Base-by-base conservation (phyloP, 768 basidiomycete species). In the Sporobolomyces phaffii region DNA sequence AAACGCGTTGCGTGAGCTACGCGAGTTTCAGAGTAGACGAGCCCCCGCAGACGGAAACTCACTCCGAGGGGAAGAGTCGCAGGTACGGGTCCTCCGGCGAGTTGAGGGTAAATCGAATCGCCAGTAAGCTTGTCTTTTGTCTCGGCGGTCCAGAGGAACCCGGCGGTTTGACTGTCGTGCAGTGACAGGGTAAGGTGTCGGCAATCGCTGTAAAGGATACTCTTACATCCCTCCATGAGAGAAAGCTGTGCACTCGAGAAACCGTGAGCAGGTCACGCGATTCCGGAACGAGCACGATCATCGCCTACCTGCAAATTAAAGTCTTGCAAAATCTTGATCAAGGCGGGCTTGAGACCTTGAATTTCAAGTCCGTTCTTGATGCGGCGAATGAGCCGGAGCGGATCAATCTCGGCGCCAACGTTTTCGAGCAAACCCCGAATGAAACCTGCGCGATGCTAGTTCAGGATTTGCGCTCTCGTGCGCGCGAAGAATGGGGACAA, bases 291-390 rank as follows among this genome's bases (percentile, higher is more conserved):
- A 28, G 28, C 15, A 24, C 14, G 28, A 18, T 3, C 5, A 7
- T 38, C 2, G 65, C 76, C 34, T 45, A 80, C 80, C 73, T 82
- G 94, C 10, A 98, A 80, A 75, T 97, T 91, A 76, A 93, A 96
- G 75, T 96, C 93, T 70, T 94, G 91, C 54, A 99, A 79, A 60
- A 99, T 97, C 83, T 96, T 98, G 80, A 98, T 90, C 38, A 98
- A 79, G 6, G 94, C 92, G 54, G 87, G 86, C 76, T 96, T 93
- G 64, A 99, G 81, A 1, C 94, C 94, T 0, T 91, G 91, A 50
- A 99, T 97, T 78, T 98, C 92, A 5, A 98, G 81, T 3, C 96
- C 93, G 72, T 98, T 91, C 79, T 89, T 88, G 78, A 99, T 97
- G 14, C 94, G 85, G 4, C 91, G 85, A 53, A 99, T 94, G 59